Percentiles rank a stretch among this genome's conserved stretches.
Evolutionary conservation across 306 rosid genomes (phyloP).

Genomic region (Citrullus amarus): DNA sequence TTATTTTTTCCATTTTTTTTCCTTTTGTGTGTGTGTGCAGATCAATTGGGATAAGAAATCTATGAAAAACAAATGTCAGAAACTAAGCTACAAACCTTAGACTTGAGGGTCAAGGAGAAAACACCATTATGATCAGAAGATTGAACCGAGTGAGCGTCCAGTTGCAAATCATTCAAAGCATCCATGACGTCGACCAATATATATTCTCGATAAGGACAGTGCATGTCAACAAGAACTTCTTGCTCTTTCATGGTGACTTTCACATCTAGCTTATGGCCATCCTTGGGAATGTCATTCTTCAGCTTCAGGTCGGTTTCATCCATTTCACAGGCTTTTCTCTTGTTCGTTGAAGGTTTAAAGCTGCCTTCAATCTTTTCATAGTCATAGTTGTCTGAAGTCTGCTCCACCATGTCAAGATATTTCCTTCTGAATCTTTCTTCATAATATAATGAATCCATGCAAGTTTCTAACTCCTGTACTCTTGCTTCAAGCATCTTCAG

Average conservation of each 20-base stretch:
- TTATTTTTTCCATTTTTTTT: not conserved
- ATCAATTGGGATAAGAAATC: not conserved
- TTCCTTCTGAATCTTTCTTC: constrained; percentile 38
- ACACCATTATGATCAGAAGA: constrained; percentile 55
- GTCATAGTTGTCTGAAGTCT: constrained; percentile 49
- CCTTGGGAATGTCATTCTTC: constrained; percentile 15
- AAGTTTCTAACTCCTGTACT: constrained; percentile 66
- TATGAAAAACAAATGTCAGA: not conserved
- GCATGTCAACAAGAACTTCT: constrained; percentile 60
- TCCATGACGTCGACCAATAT: constrained; percentile 66
- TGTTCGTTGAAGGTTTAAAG: constrained; percentile 33
- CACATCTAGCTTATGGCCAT: constrained; percentile 29
- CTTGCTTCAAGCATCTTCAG: constrained; percentile 63
- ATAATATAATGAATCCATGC: constrained; percentile 33
- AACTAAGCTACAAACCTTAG: constrained; percentile 46
- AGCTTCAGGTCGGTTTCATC: constrained; percentile 28
- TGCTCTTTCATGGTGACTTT: constrained; percentile 45
- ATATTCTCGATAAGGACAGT: constrained; percentile 66
- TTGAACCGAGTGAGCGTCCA: constrained; percentile 60
- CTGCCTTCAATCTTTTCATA: constrained; percentile 21
- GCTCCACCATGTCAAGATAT: constrained; percentile 33
- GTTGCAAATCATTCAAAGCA: constrained; percentile 46
- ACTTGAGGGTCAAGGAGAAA: constrained; percentile 51
- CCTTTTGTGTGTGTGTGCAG: not conserved
- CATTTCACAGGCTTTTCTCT: constrained; percentile 55